Evolutionary conservation across 2,329 filamentous ascomycete genomes (phyloP), one percentile per base, ranked within the genome.

Genomic region (Arthrobotrys musiformis): DNA sequence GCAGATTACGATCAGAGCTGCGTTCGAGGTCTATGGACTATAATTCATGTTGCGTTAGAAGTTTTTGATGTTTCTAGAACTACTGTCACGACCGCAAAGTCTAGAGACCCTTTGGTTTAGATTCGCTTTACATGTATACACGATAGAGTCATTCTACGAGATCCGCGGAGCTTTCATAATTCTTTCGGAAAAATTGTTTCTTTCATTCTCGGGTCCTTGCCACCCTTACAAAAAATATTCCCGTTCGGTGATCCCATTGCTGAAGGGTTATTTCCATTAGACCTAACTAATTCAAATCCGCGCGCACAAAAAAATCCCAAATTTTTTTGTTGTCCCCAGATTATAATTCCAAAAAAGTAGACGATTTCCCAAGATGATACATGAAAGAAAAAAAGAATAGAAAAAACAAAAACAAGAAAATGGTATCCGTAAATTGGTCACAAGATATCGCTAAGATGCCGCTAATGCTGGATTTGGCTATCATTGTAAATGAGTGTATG

Each of bases 401-500:
- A 4, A 37, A 37, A 58, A 58, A 46, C 6, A 17, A 44, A 3
- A 24, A 13, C 2, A 37, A 37, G 50, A 58, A 35, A 54, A 15
- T 46, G 30, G 64, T 46, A 63, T 54, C 60, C 44, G 50, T 24
- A 58, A 70, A 62, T 40, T 26, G 56, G 54, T 77, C 73, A 68
- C 64, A 70, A 64, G 44, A 35, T 70, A n/a, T 70, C 73, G 73
- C 73, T 77, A 77, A 58, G 40, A 58, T 58, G 30, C 40, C 70
- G 73, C 73, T 64, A 70, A 72, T 72, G 37, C 40, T 40, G 44
- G 4, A 26, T 60, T 58, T 58, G 54, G 54, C 54, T 58, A 58
- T 58, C 54, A 46, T 77, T 24, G 22, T 67, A 54, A 77, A 70
- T 66, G 73, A 77, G 66, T 56, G 73, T 70, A 56, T 77, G 61